Conservation (phyloP, 768 basidiomycete species). For the Paxillus ammoniavirescens region DNA sequence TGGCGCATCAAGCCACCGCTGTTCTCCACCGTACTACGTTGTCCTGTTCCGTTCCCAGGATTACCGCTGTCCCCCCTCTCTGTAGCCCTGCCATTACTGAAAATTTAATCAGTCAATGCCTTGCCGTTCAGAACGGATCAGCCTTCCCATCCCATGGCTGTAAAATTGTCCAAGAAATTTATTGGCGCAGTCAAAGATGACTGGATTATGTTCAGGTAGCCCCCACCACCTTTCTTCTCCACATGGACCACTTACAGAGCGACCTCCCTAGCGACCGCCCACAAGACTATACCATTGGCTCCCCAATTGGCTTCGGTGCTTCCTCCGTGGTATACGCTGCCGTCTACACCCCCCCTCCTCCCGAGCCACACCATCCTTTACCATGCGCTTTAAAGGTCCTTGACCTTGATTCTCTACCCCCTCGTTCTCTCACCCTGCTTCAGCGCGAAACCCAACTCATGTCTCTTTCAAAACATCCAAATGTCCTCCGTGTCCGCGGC, state of each 20-base stretch:
- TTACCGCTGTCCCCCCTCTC: too few relatives aligned
- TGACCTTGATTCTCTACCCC: constrained; percentile 79
- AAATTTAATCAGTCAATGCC: too few relatives aligned
- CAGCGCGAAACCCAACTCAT: constrained; percentile 88
- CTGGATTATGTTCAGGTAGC: constrained; percentile 77
- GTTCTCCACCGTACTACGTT: too few relatives aligned
- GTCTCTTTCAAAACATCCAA: constrained; percentile 92
- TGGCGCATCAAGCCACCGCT: too few relatives aligned
- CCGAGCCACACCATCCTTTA: constrained; percentile 36
- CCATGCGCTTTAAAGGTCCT: constrained; percentile 87
- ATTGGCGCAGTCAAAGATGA: constrained; percentile 85
- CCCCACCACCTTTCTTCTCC: neutral
- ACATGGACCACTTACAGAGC: neutral
- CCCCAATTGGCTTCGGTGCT: constrained; percentile 86
- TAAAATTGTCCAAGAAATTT: constrained; percentile 38
- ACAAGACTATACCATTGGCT: constrained; percentile 71
- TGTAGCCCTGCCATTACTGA: too few relatives aligned
- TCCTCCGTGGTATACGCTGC: constrained; percentile 90
- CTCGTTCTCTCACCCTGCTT: constrained; percentile 65
- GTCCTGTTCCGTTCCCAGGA: neutral
- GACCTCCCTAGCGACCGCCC: constrained; percentile 53
- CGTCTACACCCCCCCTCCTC: constrained; percentile 48
- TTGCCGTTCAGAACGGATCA: neutral
- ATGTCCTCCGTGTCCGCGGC: constrained; percentile 87
- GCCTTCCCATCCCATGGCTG: constrained; percentile 11